Evolutionary conservation across 371 early-diverging fungal genomes (phyloP).

Genomic region (Mucor racemosus): DNA sequence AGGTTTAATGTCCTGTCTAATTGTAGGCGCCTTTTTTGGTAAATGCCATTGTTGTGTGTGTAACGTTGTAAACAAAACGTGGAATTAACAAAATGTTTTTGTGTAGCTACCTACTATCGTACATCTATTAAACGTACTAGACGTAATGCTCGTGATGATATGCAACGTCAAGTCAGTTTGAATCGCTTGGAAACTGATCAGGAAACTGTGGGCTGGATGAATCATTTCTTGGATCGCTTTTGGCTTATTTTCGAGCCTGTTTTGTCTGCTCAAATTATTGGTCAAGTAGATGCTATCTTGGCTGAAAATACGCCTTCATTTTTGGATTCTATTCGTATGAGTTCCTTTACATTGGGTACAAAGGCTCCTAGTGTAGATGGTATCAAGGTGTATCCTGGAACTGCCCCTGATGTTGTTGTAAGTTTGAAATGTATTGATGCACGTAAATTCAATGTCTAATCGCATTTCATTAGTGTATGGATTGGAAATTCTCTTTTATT

Average conservation of each 20-base stretch:
- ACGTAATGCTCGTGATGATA: conserved; percentile 68
- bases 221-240: conserved; percentile 82
- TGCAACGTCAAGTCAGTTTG: conserved; percentile 60
- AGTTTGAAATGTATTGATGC: neutral
- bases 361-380: conserved; percentile 90
- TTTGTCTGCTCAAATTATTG: conserved; percentile 76
- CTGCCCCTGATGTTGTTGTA: conserved; percentile 81
- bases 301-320: conserved; percentile 84
- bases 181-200: conserved; percentile 51
- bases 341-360: conserved; percentile 95
- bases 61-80: conserved; percentile 6
- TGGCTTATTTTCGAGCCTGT: conserved; percentile 95
- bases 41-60: conserved; percentile 9
- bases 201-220: conserved; percentile 98
- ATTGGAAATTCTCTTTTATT: conserved; percentile 82
- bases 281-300: conserved; percentile 71
- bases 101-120: conserved; percentile 69
- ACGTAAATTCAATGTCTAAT: neutral
- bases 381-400: conserved; percentile 75
- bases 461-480: conserved; percentile 68
- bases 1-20: conserved; percentile 44
- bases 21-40: conserved; percentile 45
- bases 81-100: neutral
- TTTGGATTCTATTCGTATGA: conserved; percentile 84
- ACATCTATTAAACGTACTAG: conserved; percentile 72